Percentiles rank a stretch among this genome's conserved stretches.
phyloP scores from a whole-genome alignment of 805 yeast species.

The Cyberlindnera galapagoensis region DNA sequence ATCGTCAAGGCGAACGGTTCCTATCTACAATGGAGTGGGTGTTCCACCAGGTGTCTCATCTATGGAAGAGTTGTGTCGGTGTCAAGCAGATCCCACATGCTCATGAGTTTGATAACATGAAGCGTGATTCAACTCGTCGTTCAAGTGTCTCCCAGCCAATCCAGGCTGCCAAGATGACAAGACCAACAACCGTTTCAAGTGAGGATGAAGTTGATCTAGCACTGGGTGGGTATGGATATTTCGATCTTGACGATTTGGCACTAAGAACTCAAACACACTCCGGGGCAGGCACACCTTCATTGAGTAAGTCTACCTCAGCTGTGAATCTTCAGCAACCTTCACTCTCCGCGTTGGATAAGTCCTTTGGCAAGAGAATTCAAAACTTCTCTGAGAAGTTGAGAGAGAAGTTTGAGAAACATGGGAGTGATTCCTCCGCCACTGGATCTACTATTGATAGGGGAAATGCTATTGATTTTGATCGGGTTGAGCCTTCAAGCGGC shows the following conservation, averaged over 20 bases:
- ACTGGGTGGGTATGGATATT: constrained; percentile 76
- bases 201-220: constrained; percentile 26
- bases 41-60: constrained; percentile 48
- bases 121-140: constrained; percentile 5
- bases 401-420: constrained; percentile 18
- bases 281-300: constrained; percentile 14
- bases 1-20: constrained; percentile 76
- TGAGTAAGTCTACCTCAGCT: constrained; percentile 11
- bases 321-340: constrained; percentile 1
- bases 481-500: constrained; percentile 1
- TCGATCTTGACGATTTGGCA: constrained; percentile 63
- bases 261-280: constrained; percentile 47
- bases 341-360: constrained; percentile 14
- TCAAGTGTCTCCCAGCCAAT: constrained; percentile 10
- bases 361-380: constrained; percentile 16
- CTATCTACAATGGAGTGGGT: constrained; percentile 69
- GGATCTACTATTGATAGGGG: constrained; percentile 4
- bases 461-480: constrained; percentile 1
- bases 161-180: constrained; percentile 14
- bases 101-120: constrained; percentile 30
- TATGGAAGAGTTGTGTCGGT: constrained; percentile 29
- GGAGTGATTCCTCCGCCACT: constrained; percentile 1
- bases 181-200: constrained; percentile 18
- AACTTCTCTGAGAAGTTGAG: constrained; percentile 15
- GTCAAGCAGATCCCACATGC: constrained; percentile 22